Evolutionary conservation across 2,329 filamentous ascomycete genomes (phyloP).

Genomic region (Alternaria brassicae): DNA sequence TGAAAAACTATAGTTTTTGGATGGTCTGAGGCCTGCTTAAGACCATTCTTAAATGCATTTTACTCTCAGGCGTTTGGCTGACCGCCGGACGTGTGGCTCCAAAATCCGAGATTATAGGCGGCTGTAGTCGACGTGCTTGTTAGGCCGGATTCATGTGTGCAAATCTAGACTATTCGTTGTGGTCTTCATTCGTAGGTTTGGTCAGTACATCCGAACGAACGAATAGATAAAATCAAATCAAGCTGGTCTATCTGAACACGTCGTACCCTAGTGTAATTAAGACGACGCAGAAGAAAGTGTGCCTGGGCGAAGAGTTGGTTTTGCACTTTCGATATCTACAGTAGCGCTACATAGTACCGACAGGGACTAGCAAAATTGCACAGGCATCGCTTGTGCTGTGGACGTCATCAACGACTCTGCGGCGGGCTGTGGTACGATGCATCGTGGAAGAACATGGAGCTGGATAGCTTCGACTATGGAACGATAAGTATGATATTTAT

Average conservation of each 20-base stretch:
- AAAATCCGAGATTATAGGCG: conserved; percentile 7
- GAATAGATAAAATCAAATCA: background rate
- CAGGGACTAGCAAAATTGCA: background rate
- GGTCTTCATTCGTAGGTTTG: background rate
- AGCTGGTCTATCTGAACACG: background rate
- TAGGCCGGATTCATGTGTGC: background rate
- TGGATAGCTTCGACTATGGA: background rate
- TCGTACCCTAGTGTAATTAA: background rate
- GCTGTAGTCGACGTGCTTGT: background rate
- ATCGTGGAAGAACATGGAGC: background rate
- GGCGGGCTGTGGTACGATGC: background rate
- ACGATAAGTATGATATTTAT: too few relatives aligned
- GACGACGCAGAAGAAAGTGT: background rate
- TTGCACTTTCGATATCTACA: conserved; percentile 4
- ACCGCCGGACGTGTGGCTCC: background rate
- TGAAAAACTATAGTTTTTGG: background rate
- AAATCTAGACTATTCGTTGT: background rate
- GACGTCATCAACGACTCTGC: background rate
- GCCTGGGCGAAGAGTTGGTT: background rate
- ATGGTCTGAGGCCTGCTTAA: background rate
- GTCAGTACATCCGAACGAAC: background rate
- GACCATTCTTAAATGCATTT: background rate
- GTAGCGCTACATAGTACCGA: background rate
- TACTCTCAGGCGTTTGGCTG: background rate
- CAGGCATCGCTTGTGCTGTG: background rate